Percentiles rank a stretch among this genome's conserved stretches.
These are phyloP conservation scores for Phaffomyces antillensis DNA, from an alignment of 805 yeast genomes.

Conservation along the genomic window DNA sequence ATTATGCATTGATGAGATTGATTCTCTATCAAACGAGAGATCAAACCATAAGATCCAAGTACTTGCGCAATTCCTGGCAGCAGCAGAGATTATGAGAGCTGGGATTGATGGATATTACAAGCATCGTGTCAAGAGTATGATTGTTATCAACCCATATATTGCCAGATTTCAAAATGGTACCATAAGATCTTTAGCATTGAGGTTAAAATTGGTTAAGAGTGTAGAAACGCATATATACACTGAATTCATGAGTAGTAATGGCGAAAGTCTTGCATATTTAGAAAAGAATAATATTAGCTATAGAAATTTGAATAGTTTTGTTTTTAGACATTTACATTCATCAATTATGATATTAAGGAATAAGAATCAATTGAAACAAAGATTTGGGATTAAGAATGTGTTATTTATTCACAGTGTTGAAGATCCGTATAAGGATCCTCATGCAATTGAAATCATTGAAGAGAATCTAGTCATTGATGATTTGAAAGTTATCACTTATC, in stretches of 20 bases:
- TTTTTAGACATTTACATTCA: slow-evolving; percentile 1
- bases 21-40: not conserved
- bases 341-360: not conserved
- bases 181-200: not conserved
- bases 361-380: not conserved
- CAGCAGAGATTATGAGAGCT: slow-evolving; percentile 11
- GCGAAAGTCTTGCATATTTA: not conserved
- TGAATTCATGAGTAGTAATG: not conserved
- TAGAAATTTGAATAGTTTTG: slow-evolving; percentile 2
- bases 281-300: not conserved
- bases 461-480: slow-evolving; percentile 10
- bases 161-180: not conserved
- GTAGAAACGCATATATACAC: not conserved
- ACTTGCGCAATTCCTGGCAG: slow-evolving; percentile 14
- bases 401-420: slow-evolving; percentile 11
- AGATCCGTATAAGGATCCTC: slow-evolving; percentile 6
- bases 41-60: slow-evolving; percentile 8
- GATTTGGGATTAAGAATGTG: slow-evolving; percentile 11
- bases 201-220: not conserved
- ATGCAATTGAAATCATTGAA: slow-evolving; percentile 6
- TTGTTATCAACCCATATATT: slow-evolving; percentile 16
- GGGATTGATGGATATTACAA: slow-evolving; percentile 14
- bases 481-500: slow-evolving; percentile 9
- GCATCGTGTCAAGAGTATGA: slow-evolving; percentile 11
- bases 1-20: slow-evolving; percentile 15